Base-by-base conservation (phyloP, 108 stramenopile species). In the Fragilariopsis cylindrus region DNA sequence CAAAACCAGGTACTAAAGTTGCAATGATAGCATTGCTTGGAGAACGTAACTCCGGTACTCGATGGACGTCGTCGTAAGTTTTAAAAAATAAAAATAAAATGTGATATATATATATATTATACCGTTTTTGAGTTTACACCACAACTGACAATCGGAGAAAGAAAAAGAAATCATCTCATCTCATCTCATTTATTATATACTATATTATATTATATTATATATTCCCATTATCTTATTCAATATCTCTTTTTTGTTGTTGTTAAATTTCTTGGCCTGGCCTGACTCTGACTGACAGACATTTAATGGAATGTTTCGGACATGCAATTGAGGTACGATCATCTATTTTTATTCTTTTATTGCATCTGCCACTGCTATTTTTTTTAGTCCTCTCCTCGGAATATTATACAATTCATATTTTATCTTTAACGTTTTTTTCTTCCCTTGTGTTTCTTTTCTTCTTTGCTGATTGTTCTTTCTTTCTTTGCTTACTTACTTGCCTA, bases 1-100 rank as follows among this genome's bases (percentile, higher is more conserved):
- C 67, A 5, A 68, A 68, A 52, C 48, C 47, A 48, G 67, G 49
- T n/a, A 68, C 47, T 13, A 11, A 50, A 6, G 50, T 68, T 44
- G 44, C 42, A 21, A 68, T 68, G n/a, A 88, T 93, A 60, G 67
- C 82, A 1, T 57, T 96, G 45, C 56, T 96, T 12, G 94, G 94
- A 2, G 94, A 96, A 76, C 85, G 94, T 19, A 92, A 96, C 72
- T 88, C 86, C 3, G 94, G 94, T 41, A 96, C 94, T 5, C 80
- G 87, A 49, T 96, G 94, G 94, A 90, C 90, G 21, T 92, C 78
- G 71, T 81, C 74, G 90, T 92, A 74, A 85, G 90, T 79, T 57
- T 1, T n/a, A 53, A n/a, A 15, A 15, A 12, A 53, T 53, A n/a
- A n/a, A 53, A 53, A n/a, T 53, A n/a, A 53, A 53, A 15, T 12